These are phyloP conservation scores for Salicornia ramosissima DNA, from an alignment of 148 eudicot genomes.

Conservation along the genomic window DNA sequence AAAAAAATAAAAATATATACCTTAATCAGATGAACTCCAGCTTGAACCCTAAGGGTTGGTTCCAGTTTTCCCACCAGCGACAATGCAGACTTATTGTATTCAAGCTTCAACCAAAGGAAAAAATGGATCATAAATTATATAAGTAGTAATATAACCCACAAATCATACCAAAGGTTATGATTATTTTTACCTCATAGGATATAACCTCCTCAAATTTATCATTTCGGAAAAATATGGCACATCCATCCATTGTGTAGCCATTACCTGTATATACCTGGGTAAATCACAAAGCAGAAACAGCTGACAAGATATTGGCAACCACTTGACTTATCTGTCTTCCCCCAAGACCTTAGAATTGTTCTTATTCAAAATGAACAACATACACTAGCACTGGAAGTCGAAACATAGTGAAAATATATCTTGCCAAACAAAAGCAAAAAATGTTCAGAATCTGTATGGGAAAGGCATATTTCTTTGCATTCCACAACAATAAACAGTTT, in stretches of 20 bases:
- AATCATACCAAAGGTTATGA: background rate
- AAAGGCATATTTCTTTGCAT: background rate
- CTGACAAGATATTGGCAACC: background rate
- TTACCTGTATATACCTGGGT: slow-evolving; percentile 36
- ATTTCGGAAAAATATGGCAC: slow-evolving; percentile 90
- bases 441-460: background rate
- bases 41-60: slow-evolving; percentile 21
- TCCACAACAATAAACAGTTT: too few relatives aligned
- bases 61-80: slow-evolving; percentile 65
- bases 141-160: background rate
- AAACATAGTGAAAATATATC: too few relatives aligned
- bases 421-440: background rate
- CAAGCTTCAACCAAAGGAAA: slow-evolving; percentile 41
- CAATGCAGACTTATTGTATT: slow-evolving; percentile 76
- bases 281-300: slow-evolving; percentile 10
- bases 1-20: slow-evolving; percentile 9
- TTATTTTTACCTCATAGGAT: slow-evolving; percentile 60
- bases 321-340: background rate
- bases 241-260: slow-evolving; percentile 61
- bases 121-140: background rate
- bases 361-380: too few relatives aligned
- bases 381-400: too few relatives aligned
- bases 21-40: slow-evolving; percentile 24
- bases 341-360: background rate
- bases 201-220: slow-evolving; percentile 68